Evolutionary conservation across 2,329 filamentous ascomycete genomes (phyloP).

Genomic region (Penicillium sp.): DNA sequence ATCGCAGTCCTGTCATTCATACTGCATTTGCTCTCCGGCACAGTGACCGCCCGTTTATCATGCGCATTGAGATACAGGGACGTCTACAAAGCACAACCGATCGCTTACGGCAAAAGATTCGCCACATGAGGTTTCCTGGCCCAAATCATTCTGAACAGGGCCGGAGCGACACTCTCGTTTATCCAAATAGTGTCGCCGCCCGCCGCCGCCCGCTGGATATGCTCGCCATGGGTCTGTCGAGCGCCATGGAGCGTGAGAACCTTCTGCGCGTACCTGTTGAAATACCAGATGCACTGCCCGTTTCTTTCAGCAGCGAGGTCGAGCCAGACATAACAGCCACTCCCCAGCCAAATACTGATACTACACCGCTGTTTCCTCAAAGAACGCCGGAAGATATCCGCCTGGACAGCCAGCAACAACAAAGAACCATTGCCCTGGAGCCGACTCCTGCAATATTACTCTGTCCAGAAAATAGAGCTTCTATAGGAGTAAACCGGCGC

Average conservation of each 20-base stretch:
- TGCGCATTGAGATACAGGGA: background rate
- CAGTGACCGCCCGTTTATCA: background rate
- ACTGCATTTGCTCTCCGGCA: constrained; percentile 7
- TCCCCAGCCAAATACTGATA: too few species aligned
- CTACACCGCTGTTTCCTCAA: too few species aligned
- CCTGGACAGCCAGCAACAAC: too few species aligned
- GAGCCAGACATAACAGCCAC: too few species aligned
- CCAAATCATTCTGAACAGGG: background rate
- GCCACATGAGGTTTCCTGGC: background rate
- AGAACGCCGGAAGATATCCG: too few species aligned
- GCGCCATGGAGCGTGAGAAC: constrained; percentile 10
- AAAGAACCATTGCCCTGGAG: too few species aligned
- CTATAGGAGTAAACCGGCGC: too few species aligned
- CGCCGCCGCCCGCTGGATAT: background rate
- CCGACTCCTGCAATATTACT: too few species aligned
- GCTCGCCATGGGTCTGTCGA: background rate
- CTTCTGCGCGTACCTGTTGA: background rate
- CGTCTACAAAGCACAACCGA: background rate
- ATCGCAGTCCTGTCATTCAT: background rate
- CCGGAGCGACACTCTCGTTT: constrained; percentile 6
- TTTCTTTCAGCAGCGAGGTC: too few species aligned
- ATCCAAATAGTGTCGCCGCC: background rate
- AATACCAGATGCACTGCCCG: too few species aligned
- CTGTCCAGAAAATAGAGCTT: too few species aligned
- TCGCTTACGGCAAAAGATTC: background rate